Conservation (phyloP, 2,329 filamentous ascomycete genomes). For the Albophoma yamanashiensis region DNA sequence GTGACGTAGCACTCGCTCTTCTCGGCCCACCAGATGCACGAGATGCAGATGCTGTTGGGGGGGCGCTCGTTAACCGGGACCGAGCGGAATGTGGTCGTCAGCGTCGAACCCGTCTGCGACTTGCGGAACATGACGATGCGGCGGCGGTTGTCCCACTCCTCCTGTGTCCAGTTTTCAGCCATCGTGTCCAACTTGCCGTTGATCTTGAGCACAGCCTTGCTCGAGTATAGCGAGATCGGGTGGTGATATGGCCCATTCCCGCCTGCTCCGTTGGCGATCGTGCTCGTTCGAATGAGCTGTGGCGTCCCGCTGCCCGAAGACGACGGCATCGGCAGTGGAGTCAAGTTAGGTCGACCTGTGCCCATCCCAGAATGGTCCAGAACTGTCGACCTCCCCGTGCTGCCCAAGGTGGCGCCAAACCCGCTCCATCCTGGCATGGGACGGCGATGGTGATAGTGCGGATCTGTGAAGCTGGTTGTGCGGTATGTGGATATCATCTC, state of each 20-base stretch:
- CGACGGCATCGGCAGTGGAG: constrained; percentile 36
- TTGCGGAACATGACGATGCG: constrained; percentile 84
- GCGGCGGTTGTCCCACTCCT: constrained; percentile 70
- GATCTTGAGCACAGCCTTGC: constrained; percentile 78
- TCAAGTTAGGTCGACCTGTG: constrained; percentile 30
- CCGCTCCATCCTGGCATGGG: constrained; percentile 27
- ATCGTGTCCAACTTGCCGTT: constrained; percentile 77
- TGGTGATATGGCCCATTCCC: constrained; percentile 54
- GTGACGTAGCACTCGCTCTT: constrained; percentile 88
- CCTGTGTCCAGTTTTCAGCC: constrained; percentile 70
- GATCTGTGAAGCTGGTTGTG: constrained; percentile 38
- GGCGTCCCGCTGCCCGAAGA: constrained; percentile 26
- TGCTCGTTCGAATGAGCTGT: constrained; percentile 46
- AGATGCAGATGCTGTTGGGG: constrained; percentile 83
- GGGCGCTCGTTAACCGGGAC: constrained; percentile 70
- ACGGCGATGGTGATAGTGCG: constrained; percentile 31
- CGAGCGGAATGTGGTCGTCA: constrained; percentile 69
- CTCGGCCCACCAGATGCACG: constrained; percentile 95
- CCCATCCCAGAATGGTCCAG: constrained; percentile 32
- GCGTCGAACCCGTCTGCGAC: constrained; percentile 69
- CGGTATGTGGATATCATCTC: constrained; percentile 48
- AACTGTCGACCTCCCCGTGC: constrained; percentile 23
- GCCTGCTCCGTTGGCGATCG: constrained; percentile 28
- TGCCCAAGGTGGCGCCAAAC: constrained; percentile 29
- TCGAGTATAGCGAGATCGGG: constrained; percentile 69